Conservation (phyloP, 2,329 filamentous ascomycete genomes). For the Neophaeococcomyces mojaviensis region DNA sequence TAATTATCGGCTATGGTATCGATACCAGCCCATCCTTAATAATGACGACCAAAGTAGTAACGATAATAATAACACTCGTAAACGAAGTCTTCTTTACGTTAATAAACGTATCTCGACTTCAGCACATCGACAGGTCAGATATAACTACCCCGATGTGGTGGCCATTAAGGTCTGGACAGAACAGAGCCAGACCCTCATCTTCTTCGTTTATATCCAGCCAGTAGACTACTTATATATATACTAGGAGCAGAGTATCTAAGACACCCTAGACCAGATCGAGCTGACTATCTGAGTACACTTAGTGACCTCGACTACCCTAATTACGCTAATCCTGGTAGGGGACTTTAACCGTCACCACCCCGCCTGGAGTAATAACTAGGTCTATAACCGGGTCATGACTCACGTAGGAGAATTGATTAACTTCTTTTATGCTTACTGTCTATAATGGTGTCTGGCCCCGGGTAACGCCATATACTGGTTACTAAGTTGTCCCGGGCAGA, state of each 20-base stretch:
- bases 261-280: constrained; percentile 7
- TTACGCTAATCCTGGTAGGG: constrained; percentile 8
- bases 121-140: constrained; percentile 22
- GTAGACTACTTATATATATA: background rate
- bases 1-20: constrained; percentile 23
- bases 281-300: background rate
- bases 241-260: constrained; percentile 6
- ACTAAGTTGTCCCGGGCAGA: constrained; percentile 11
- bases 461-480: background rate
- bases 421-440: constrained; percentile 15
- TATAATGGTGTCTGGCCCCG: constrained; percentile 11
- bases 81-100: constrained; percentile 24
- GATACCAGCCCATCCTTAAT: constrained; percentile 21
- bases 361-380: constrained; percentile 9
- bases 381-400: background rate
- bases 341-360: constrained; percentile 20
- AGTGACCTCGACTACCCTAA: background rate
- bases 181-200: constrained; percentile 17
- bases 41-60: constrained; percentile 8
- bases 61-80: constrained; percentile 3
- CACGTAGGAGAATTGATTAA: constrained; percentile 15
- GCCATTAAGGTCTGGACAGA: constrained; percentile 20
- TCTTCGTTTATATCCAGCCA: constrained; percentile 17
- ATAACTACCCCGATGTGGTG: constrained; percentile 22
- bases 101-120: constrained; percentile 21